Conservation (phyloP, 2,329 filamentous ascomycete species). For the Colletotrichum theobromicola region DNA sequence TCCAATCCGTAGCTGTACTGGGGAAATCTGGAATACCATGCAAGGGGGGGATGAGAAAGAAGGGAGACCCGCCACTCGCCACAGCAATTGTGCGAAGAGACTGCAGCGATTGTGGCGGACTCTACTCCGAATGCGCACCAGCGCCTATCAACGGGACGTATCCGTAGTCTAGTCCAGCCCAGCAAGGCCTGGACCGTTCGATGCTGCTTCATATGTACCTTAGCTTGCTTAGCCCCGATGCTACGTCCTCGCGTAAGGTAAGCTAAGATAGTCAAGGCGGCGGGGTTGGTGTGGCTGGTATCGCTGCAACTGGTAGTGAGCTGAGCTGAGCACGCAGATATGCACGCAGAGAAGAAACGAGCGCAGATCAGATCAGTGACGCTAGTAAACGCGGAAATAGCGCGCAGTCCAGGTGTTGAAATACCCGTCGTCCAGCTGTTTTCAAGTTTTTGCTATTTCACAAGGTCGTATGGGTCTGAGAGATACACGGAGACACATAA, state of each 20-base stretch:
- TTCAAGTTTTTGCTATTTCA: not conserved
- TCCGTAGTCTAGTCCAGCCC: not conserved
- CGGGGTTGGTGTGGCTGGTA: not conserved
- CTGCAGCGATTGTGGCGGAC: not conserved
- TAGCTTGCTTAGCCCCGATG: too few species aligned
- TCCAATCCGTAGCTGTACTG: too few species aligned
- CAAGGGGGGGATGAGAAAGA: not conserved
- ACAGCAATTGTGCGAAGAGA: not conserved
- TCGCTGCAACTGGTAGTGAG: not conserved
- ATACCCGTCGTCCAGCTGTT: not conserved
- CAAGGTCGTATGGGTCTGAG: not conserved
- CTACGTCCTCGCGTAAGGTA: too few species aligned
- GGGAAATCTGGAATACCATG: not conserved
- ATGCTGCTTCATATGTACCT: not conserved
- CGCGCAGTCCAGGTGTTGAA: rapidly evolving
- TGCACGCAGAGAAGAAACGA: not conserved
- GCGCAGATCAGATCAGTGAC: not conserved
- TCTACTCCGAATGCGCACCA: not conserved
- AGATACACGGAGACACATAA: not conserved
- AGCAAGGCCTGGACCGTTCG: not conserved
- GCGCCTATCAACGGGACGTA: rapidly evolving
- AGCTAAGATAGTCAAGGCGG: not conserved
- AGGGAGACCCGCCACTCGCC: not conserved
- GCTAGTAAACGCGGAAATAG: not conserved
- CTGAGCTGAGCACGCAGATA: not conserved